Conservation (phyloP, 1,139 yeast species). For the Pneumocystis murina region DNA sequence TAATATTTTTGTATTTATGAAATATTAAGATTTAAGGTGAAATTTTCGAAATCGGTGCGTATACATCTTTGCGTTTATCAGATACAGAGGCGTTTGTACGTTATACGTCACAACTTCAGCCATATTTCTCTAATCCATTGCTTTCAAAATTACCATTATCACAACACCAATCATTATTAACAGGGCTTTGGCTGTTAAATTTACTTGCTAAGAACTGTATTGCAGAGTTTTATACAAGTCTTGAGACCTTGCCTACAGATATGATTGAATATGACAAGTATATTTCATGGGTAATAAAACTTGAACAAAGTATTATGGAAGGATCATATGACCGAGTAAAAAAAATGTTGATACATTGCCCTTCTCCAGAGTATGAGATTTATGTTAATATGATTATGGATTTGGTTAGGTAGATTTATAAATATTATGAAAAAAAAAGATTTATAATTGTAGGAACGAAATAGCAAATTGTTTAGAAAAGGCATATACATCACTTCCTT, state of each 20-base stretch:
- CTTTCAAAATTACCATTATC: slow-evolving; percentile 1
- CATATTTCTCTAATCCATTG: slow-evolving; percentile 3
- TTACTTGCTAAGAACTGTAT: slow-evolving; percentile 71
- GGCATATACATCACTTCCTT: slow-evolving; percentile 20
- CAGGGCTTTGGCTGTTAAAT: slow-evolving; percentile 61
- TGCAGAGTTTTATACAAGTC: slow-evolving; percentile 76
- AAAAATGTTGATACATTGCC: slow-evolving; percentile 32
- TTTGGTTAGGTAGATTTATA: slow-evolving; percentile 18
- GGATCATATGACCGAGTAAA: slow-evolving; percentile 91
- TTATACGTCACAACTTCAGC: neutral
- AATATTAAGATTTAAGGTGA: neutral
- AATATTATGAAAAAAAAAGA: slow-evolving; percentile 2
- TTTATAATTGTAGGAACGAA: slow-evolving; percentile 25
- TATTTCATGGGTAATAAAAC: slow-evolving; percentile 68
- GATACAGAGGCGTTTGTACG: neutral
- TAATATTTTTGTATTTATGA: neutral
- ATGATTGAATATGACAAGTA: slow-evolving; percentile 45
- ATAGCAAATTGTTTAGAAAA: slow-evolving; percentile 15
- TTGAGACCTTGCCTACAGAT: slow-evolving; percentile 50
- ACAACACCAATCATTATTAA: slow-evolving; percentile 22
- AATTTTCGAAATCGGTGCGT: neutral
- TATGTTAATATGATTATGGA: slow-evolving; percentile 14
- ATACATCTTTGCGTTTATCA: neutral
- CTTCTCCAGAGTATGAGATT: slow-evolving; percentile 8
- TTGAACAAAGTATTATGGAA: slow-evolving; percentile 91